Conservation (phyloP, 352 stramenopile genomes). For the Blastocystis sp. region DNA sequence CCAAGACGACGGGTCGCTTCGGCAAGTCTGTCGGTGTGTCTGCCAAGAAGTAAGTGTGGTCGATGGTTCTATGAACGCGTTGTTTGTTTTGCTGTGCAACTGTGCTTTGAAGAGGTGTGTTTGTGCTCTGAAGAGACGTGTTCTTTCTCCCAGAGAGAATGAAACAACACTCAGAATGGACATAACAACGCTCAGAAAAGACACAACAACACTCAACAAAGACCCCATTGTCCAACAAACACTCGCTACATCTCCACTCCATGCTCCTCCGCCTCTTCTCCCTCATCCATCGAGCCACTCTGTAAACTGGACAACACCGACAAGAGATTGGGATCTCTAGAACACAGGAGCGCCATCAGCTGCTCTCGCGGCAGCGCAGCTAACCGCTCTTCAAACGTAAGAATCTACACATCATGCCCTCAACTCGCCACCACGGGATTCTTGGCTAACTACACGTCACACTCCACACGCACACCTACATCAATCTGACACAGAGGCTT, state of each 20-base stretch:
- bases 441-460: slow-evolving; percentile 17
- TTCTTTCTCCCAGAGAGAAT: too few relatives aligned
- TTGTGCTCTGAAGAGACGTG: too few relatives aligned
- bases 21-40: slow-evolving; percentile 73
- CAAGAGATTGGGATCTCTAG: background rate
- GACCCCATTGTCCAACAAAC: background rate
- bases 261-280: background rate
- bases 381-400: background rate
- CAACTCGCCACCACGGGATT: slow-evolving; percentile 1
- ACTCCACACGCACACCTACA: background rate
- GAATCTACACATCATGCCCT: slow-evolving; percentile 13
- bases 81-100: too few relatives aligned
- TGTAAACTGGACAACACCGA: background rate
- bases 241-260: background rate
- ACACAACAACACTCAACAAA: too few relatives aligned
- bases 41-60: slow-evolving; percentile 59
- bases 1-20: slow-evolving; percentile 95
- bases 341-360: background rate
- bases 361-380: background rate
- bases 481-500: slow-evolving; percentile 50
- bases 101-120: too few relatives aligned
- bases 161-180: too few relatives aligned
- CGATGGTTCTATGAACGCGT: background rate
- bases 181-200: too few relatives aligned
- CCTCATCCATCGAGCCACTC: background rate